A percentile compares a stretch with the other conserved stretches of the same genome.
Conservation (phyloP, 2,329 filamentous ascomycete genomes). For the Biscogniauxia sp. region DNA sequence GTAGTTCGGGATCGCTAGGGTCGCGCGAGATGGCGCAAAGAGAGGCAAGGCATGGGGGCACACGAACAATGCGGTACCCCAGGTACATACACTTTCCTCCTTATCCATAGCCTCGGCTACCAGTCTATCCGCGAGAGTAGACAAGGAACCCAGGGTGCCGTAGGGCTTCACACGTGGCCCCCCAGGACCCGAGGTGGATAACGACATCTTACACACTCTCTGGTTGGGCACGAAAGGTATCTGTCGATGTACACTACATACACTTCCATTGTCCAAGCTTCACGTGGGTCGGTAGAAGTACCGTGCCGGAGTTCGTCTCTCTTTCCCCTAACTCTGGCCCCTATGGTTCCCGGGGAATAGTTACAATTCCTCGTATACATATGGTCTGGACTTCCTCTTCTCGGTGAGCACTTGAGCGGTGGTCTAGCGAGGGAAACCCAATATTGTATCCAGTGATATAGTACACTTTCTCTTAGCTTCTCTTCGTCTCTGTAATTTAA, state of each 20-base stretch:
- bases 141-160: neutral
- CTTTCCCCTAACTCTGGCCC: no score
- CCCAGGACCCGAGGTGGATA: neutral
- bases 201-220: neutral
- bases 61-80: neutral
- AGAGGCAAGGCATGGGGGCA: neutral
- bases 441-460: no score
- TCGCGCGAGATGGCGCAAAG: neutral
- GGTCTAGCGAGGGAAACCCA: no score
- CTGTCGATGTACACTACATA: neutral
- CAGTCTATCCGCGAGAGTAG: neutral
- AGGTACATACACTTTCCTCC: neutral
- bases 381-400: no score
- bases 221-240: neutral
- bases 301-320: no score
- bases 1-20: neutral
- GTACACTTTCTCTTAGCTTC: no score
- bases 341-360: no score
- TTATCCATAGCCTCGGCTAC: neutral
- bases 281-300: no score
- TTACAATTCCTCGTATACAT: no score
- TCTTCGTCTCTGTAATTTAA: no score
- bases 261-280: no score
- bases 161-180: neutral
- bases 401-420: no score